These are phyloP conservation scores for Hyaloscypha bicolor DNA, from an alignment of 495 filamentous ascomycete genomes.

Conservation along the genomic window DNA sequence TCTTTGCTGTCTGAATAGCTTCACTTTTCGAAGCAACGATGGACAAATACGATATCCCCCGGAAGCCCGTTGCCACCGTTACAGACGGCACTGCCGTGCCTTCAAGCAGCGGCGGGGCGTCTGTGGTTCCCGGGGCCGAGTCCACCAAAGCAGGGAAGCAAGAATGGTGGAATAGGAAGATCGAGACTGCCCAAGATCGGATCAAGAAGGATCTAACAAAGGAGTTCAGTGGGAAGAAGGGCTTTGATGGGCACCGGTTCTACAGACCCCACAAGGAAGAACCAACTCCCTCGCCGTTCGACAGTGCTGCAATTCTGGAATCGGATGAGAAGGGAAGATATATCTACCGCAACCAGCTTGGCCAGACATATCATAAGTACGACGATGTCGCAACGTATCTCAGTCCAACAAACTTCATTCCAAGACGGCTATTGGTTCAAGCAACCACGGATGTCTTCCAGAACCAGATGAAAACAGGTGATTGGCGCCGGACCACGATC, in stretches of 20 bases:
- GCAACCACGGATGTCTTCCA: constrained; percentile 10
- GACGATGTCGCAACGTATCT: constrained; percentile 24
- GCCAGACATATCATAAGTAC: constrained; percentile 10
- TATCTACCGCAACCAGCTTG: constrained; percentile 11
- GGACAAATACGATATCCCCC: background rate
- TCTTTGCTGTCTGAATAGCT: background rate
- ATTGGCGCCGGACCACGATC: constrained; percentile 11
- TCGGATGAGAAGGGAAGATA: constrained; percentile 6
- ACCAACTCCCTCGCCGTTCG: background rate
- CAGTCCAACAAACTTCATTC: constrained; percentile 15
- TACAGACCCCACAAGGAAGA: constrained; percentile 1
- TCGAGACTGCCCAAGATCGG: background rate
- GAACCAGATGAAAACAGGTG: constrained; percentile 6
- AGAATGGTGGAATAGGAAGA: background rate
- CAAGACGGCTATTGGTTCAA: constrained; percentile 23
- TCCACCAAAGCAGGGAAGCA: background rate
- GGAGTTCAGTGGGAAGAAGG: constrained; percentile 2
- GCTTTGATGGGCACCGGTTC: constrained; percentile 6
- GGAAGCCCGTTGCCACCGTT: background rate
- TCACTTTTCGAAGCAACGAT: background rate
- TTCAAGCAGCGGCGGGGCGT: background rate
- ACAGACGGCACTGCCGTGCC: background rate
- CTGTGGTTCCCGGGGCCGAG: background rate
- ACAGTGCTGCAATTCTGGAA: constrained; percentile 5
- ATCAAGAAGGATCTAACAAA: background rate